Evolutionary conservation across 208 protist genomes (phyloP), one percentile per base, ranked within the genome.

Genomic region (Zelonia costaricensis): DNA sequence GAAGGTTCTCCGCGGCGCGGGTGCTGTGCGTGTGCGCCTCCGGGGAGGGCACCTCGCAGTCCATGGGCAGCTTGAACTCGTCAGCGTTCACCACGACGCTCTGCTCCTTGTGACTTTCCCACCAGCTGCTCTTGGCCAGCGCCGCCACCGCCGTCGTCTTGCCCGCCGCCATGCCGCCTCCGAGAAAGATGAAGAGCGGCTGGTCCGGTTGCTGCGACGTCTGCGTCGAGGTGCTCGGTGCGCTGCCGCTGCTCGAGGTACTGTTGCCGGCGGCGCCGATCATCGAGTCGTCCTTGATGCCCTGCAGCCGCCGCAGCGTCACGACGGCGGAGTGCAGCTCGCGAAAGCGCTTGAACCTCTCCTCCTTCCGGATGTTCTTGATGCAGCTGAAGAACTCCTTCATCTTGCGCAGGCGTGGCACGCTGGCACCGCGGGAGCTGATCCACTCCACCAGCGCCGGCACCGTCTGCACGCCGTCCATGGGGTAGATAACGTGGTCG

Each of bases 151-250:
- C 86, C 9, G 90, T 95, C 12, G 84, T 88, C 69, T 95, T 95
- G 25, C 90, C 90, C 9, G 90, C 90, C 10, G 90, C 90, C 90
- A 95, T 93, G 15, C 90, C 90, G 36, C 90, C 90, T 38, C 90
- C 90, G 18, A 95, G 74, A 63, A 95, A 93, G 52, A 95, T 83
- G 63, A 95, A 95, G 4, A 89, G 57, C 23, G 90, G 90, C 5
- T 72, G 60, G 40, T 84, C 84, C 35, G 39, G 31, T 38, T 28
- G 16, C 31, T 22, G 45, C 36, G 22, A 22, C 51, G 20, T 46
- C 9, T 4, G 22, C 28, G 47, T 15, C 7, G 16, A 22, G 57
- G 38, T 33, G 6, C 12, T 30, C 1, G 18, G 16, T 2, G 10
- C 33, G 5, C 40, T 39, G 16, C 25, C 4, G 4, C 38, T 7